Evolutionary conservation across 768 basidiomycete genomes (phyloP).

Genomic region (Termitomyces sp.): DNA sequence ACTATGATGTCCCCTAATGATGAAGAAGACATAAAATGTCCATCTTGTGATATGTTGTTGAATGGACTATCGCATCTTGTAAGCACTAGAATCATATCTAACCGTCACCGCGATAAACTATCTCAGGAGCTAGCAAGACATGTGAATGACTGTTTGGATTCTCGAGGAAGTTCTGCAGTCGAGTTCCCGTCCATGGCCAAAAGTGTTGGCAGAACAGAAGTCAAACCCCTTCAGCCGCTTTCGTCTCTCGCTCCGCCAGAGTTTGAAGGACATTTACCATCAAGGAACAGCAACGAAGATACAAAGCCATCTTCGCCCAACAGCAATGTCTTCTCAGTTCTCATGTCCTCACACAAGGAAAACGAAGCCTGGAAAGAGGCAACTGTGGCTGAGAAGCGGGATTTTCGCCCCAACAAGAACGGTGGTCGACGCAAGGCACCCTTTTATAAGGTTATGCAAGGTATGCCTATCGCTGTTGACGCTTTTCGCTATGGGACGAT

Average conservation of each 20-base stretch:
- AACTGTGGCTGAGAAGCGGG: conserved; percentile 44
- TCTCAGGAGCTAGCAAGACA: conserved; percentile 49
- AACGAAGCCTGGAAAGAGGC: conserved; percentile 86
- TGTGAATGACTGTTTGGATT: conserved; percentile 54
- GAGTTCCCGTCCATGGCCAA: background rate
- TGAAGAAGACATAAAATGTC: conserved; percentile 16
- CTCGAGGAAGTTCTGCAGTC: background rate
- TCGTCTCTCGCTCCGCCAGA: conserved; percentile 15
- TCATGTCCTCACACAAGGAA: conserved; percentile 88
- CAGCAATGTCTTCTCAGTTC: conserved; percentile 63
- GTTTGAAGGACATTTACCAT: conserved; percentile 13
- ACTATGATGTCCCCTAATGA: background rate
- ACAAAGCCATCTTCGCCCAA: conserved; percentile 8
- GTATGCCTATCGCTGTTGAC: conserved; percentile 98
- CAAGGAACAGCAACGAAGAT: conserved; percentile 19
- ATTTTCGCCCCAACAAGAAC: conserved; percentile 42
- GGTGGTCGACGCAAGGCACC: conserved; percentile 73
- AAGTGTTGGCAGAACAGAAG: background rate
- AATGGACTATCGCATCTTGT: conserved; percentile 16
- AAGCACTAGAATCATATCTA: background rate
- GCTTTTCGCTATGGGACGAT: conserved; percentile 94
- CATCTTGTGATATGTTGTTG: conserved; percentile 26
- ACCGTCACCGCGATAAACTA: background rate
- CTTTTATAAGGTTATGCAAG: conserved; percentile 93
- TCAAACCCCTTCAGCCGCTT: conserved; percentile 7